Evolutionary conservation across 345 rosid genomes (phyloP).

Genomic region (Salix koriyanagi): DNA sequence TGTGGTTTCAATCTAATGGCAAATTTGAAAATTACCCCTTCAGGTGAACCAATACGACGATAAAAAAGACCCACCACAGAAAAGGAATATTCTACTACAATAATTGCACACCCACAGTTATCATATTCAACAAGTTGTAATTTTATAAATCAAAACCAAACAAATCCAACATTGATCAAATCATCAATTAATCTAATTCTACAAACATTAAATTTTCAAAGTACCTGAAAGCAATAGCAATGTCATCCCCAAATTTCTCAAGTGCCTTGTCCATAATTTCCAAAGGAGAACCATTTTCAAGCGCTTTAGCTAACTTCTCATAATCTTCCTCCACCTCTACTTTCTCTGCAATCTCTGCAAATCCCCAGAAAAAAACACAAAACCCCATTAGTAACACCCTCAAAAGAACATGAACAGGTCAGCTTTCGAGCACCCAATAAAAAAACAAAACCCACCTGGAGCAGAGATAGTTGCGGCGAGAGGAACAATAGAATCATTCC

Average conservation of each 20-base stretch:
- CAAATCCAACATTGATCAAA: not conserved
- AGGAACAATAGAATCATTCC: constrained; percentile 44
- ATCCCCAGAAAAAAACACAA: not conserved
- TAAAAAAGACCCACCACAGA: not conserved
- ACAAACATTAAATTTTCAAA: not conserved
- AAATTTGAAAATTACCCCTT: not conserved
- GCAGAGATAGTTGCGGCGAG: constrained; percentile 51
- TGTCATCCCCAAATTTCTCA: constrained; percentile 69
- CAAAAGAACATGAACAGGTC: no score
- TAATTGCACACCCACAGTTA: not conserved
- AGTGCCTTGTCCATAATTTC: constrained; percentile 89
- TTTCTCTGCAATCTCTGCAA: constrained; percentile 59
- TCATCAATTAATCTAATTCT: not conserved
- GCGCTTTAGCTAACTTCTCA: constrained; percentile 53
- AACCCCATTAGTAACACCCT: not conserved
- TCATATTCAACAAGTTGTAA: not conserved
- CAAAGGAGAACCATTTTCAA: constrained; percentile 72
- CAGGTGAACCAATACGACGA: not conserved
- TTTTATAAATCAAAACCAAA: no score
- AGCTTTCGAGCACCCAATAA: not conserved
- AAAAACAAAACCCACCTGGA: constrained; percentile 48
- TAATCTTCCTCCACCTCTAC: constrained; percentile 42
- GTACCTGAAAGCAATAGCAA: constrained; percentile 97
- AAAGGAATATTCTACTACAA: not conserved
- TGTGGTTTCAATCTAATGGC: not conserved